Percentiles rank a stretch among this genome's conserved stretches.
Evolutionary conservation across 1,139 yeast genomes (phyloP).

Genomic region (Yamadazyma atmosphaerica): DNA sequence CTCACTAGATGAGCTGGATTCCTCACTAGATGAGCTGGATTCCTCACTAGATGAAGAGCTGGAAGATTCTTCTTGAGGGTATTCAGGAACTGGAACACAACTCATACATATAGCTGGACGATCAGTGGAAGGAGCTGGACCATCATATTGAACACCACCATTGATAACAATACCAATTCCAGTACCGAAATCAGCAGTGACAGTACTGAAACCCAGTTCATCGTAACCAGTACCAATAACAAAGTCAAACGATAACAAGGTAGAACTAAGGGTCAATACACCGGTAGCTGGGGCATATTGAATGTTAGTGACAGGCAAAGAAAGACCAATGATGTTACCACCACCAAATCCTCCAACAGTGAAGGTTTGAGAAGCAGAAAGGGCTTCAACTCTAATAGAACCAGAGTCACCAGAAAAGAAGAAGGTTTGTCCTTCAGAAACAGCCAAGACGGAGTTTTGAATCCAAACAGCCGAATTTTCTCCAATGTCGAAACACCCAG

Average conservation of each 20-base stretch:
- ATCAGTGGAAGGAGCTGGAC: slow-evolving; percentile 14
- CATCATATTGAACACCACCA: slow-evolving; percentile 18
- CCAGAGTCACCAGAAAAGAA: slow-evolving; percentile 21
- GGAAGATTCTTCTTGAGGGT: slow-evolving; percentile 9
- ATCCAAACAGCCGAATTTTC: slow-evolving; percentile 21
- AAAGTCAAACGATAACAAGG: slow-evolving; percentile 16
- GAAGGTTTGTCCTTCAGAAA: slow-evolving; percentile 20
- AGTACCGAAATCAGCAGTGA: slow-evolving; percentile 5
- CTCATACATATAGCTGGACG: slow-evolving; percentile 13
- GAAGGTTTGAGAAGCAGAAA: slow-evolving; percentile 21
- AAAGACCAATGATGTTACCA: slow-evolving; percentile 28
- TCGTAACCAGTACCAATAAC: slow-evolving; percentile 20
- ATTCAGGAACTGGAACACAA: slow-evolving; percentile 12
- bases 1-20: slow-evolving; percentile 3
- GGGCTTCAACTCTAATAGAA: slow-evolving; percentile 20
- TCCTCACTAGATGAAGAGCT: slow-evolving; percentile 3
- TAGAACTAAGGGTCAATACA: slow-evolving; percentile 3
- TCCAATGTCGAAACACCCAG: slow-evolving; percentile 30
- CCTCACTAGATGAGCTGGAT: slow-evolving; percentile 3
- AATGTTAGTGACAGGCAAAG: slow-evolving; percentile 15
- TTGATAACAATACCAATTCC: slow-evolving; percentile 12
- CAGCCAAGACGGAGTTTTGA: slow-evolving; percentile 18
- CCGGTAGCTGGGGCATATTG: slow-evolving; percentile 13
- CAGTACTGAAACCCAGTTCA: slow-evolving; percentile 8
- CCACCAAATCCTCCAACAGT: slow-evolving; percentile 33